phyloP scores from a whole-genome alignment of 2,329 filamentous ascomycete genomes.

The Penicillium sp. region DNA sequence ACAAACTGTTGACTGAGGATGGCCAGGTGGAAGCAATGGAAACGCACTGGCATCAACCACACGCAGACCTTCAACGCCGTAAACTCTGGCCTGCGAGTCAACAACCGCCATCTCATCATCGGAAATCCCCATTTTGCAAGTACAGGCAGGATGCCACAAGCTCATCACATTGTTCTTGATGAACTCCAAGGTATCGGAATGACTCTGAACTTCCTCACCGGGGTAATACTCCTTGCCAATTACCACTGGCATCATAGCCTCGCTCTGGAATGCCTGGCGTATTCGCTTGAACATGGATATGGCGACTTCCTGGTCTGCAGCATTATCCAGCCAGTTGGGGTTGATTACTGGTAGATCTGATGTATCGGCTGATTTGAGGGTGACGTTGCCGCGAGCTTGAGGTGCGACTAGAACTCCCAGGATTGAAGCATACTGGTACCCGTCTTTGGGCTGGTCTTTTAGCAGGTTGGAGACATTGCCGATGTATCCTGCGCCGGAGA shows the following conservation, averaged over 20 bases:
- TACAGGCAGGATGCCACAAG: slow-evolving; percentile 28
- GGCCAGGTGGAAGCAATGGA: slow-evolving; percentile 38
- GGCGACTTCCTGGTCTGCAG: slow-evolving; percentile 42
- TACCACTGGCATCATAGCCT: slow-evolving; percentile 27
- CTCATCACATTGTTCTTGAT: slow-evolving; percentile 28
- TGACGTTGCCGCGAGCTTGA: slow-evolving; percentile 44
- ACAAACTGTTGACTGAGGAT: slow-evolving; percentile 32
- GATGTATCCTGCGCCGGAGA: slow-evolving; percentile 23
- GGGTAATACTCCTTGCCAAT: slow-evolving; percentile 38
- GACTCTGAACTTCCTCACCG: slow-evolving; percentile 34
- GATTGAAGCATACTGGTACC: slow-evolving; percentile 25
- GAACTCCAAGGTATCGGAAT: slow-evolving; percentile 40
- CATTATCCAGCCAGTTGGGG: slow-evolving; percentile 44
- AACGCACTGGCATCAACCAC: slow-evolving; percentile 36
- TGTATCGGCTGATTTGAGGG: slow-evolving; percentile 27
- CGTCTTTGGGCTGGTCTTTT: slow-evolving; percentile 17
- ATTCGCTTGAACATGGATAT: slow-evolving; percentile 43
- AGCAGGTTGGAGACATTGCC: slow-evolving; percentile 23
- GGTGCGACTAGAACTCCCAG: slow-evolving; percentile 28
- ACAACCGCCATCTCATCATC: slow-evolving; percentile 30
- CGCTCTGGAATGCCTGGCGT: slow-evolving; percentile 34
- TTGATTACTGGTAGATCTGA: slow-evolving; percentile 42
- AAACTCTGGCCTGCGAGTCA: slow-evolving; percentile 28
- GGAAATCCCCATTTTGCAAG: slow-evolving; percentile 29
- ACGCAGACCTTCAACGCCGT: slow-evolving; percentile 27